phyloP scores from a whole-genome alignment of 108 stramenopile genomes.

The Fistulifera solaris region DNA sequence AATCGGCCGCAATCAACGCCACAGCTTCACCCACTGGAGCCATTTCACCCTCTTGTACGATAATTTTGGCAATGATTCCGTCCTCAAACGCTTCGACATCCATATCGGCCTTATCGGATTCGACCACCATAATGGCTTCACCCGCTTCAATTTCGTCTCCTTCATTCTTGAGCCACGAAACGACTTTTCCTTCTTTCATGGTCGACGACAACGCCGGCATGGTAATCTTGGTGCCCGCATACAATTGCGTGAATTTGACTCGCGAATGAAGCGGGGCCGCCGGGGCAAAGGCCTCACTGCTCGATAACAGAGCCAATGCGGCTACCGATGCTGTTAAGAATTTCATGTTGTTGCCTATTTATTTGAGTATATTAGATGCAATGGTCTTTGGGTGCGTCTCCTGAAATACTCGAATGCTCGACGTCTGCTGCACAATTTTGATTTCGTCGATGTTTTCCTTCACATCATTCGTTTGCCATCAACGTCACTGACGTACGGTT shows the following conservation, averaged over 20 bases:
- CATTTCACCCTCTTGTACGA: constrained; percentile 73
- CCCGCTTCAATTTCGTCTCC: constrained; percentile 87
- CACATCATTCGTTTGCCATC: neutral
- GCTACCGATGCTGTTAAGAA: neutral
- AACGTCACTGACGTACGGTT: no score
- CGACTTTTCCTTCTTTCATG: constrained; percentile 95
- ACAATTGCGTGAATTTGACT: constrained; percentile 24
- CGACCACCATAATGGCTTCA: constrained; percentile 87
- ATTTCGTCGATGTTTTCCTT: neutral
- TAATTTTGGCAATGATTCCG: constrained; percentile 74
- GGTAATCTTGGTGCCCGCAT: constrained; percentile 67
- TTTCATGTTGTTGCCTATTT: neutral
- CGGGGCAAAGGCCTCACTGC: neutral
- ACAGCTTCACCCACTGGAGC: constrained; percentile 80
- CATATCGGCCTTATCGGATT: constrained; percentile 86
- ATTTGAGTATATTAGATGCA: neutral
- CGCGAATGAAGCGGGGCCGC: neutral
- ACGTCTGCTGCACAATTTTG: no score
- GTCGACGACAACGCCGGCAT: constrained; percentile 97
- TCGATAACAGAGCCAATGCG: neutral
- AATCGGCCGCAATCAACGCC: constrained; percentile 59
- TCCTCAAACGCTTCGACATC: constrained; percentile 92
- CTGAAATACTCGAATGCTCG: no score
- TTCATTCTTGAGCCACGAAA: constrained; percentile 89
- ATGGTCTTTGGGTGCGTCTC: no score